Evolutionary conservation across 805 yeast genomes (phyloP), one percentile per base, ranked within the genome.

Genomic region (Brettanomyces nanus): DNA sequence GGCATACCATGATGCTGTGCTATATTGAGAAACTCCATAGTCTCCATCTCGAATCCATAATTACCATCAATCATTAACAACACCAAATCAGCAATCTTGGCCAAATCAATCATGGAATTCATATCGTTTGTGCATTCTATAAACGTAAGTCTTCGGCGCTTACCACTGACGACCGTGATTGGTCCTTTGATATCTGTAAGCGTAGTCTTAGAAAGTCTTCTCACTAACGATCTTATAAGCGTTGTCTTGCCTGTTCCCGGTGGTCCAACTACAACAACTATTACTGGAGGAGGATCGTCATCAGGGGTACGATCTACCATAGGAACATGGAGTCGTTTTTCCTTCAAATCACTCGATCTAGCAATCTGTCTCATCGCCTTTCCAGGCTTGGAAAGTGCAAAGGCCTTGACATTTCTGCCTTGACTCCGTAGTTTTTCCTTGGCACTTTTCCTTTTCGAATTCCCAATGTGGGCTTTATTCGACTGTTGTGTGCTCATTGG

Each of bases 1-100:
- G 99, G 99, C 89, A 92, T 92, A 61, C 98, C 99, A 60, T 92
- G 98, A 55, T 90, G 97, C 51, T 92, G 95, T 3, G 96, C 94
- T 47, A 92, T 75, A 54, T 92, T 94, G 45, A 92, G 69, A 54
- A 92, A 92, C 62, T 92, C 99, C 97, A 92, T 94, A 6, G 98
- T 92, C 62, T 92, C 99, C 99, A 92, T 92, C 66, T 92, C 99
- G 42, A 92, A 77, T 6, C 99, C 99, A 58, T 86, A 92, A 59
- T 92, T 92, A 42, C 98, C 97, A 65, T 92, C 99, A 42, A 92
- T 77, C 71, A 92, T 64, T 43, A 92, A 59, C 35, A 92, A 68
- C 7, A 94, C 95, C 44, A 92, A 68, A 61, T 92, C 99, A 0
- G 97, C 95, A 40, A 89, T 78, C 54, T 92, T 92, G 20, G 97